Base-by-base conservation (phyloP, 805 yeast genomes). In the Kazachstania africana region DNA sequence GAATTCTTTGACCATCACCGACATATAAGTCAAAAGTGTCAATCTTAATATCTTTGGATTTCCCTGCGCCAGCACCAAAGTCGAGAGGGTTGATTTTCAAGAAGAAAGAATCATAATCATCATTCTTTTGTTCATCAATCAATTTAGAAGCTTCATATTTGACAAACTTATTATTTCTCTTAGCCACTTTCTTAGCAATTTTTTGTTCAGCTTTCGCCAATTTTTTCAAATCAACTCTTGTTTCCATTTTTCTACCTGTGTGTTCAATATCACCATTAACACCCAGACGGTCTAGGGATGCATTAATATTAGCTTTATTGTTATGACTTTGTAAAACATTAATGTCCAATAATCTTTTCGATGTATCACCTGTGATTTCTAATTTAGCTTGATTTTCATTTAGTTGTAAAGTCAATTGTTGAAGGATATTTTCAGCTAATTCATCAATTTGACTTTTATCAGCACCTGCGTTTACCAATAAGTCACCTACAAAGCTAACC, bases 121-220 rank as follows among this genome's bases (percentile, higher is more conserved):
- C 80, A 16, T 66, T 70, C 32, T 71, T 66, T 36, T 62, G 60
- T 26, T 72, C 81, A 39, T 70, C 68, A 40, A 91, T 66, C 44
- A 91, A 68, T 60, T 81, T 85, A 26, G 96, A 85, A n/a, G 95
- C 95, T 59, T 91, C 95, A 54, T 84, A 84, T 50, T 83, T 54
- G 44, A 83, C 94, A 52, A 81, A 80, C 52, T 77, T 73, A 55
- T 82, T 82, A 52, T 73, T 72, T 49, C 70, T 62, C 65, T 88
- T 88, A 25, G 95, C 96, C 39, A 91, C 88, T 62, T 91, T 91
- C 53, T 93, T 88, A 15, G 95, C 96, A 53, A 91, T 87, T 66
- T 91, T 91, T 49, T 85, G 75, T 64, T 91, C 99, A 36, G 95
- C 98, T 59, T 88, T 91, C 53, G 87, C 95, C 48, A 91, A 74